A percentile compares a stretch with the other conserved stretches of the same genome.
These are phyloP conservation scores for Cystobasidium pallidum DNA, from an alignment of 1,284 basidiomycete species.

Conservation along the genomic window DNA sequence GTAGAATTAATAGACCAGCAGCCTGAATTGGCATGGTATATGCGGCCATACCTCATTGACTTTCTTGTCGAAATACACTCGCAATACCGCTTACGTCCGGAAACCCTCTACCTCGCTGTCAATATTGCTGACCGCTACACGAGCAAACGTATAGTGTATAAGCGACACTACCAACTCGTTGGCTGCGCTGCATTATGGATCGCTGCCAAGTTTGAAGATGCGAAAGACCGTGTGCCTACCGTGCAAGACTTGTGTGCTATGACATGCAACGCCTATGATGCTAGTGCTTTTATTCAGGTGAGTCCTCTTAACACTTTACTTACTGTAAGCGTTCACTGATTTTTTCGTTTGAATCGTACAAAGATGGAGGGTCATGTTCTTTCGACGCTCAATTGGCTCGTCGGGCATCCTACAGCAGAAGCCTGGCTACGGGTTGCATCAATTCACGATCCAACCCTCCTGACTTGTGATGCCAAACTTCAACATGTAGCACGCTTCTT, in stretches of 20 bases:
- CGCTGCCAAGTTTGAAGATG: conserved; percentile 96
- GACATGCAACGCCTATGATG: conserved; percentile 59
- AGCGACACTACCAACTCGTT: conserved; percentile 98
- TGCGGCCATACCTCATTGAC: conserved; percentile 99
- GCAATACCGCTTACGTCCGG: conserved; percentile 91
- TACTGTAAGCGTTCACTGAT: neutral
- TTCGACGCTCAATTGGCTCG: conserved; percentile 90
- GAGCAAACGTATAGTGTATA: conserved; percentile 95
- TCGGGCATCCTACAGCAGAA: conserved; percentile 96
- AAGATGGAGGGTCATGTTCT: conserved; percentile 83
- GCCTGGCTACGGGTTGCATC: conserved; percentile 79
- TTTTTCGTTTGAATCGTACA: neutral
- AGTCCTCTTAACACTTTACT: neutral
- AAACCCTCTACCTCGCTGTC: conserved; percentile 96
- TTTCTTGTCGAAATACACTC: conserved; percentile 99
- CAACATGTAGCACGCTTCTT: conserved; percentile 94
- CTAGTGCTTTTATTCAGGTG: conserved; percentile 52
- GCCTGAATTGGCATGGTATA: conserved; percentile 68
- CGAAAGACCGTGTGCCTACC: conserved; percentile 95
- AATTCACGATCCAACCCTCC: conserved; percentile 57
- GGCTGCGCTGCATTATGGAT: conserved; percentile 97
- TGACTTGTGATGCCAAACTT: conserved; percentile 78
- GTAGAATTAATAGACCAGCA: conserved; percentile 97
- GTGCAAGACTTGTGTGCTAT: conserved; percentile 91
- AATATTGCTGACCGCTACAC: conserved; percentile 99